Percentiles rank a stretch among this genome's conserved stretches.
These are phyloP conservation scores for Mrakia blollopis DNA, from an alignment of 768 basidiomycete genomes.

Conservation along the genomic window DNA sequence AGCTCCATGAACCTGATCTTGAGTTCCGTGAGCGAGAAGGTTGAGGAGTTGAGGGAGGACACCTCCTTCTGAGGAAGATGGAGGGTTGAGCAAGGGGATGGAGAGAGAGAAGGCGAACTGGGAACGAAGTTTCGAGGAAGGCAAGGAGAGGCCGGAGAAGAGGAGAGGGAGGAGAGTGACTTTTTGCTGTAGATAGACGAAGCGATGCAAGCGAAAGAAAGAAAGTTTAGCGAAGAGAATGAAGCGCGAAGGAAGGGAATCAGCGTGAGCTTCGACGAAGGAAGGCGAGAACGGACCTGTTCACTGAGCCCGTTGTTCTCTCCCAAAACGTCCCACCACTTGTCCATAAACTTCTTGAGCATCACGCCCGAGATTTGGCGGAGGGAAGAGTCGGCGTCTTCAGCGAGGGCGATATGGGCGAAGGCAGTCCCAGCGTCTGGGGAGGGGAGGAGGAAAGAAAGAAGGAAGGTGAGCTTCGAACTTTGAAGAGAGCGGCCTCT, in stretches of 20 bases:
- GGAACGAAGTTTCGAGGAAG: slow-evolving; percentile 77
- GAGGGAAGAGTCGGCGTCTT: not conserved
- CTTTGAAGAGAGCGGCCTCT: slow-evolving; percentile 58
- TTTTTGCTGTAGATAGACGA: slow-evolving; percentile 59
- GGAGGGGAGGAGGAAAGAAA: not conserved
- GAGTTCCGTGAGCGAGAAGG: slow-evolving; percentile 56
- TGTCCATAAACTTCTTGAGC: slow-evolving; percentile 32
- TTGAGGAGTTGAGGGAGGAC: slow-evolving; percentile 78
- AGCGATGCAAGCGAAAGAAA: slow-evolving; percentile 27
- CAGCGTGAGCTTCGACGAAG: too few species aligned
- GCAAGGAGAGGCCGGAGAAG: slow-evolving; percentile 78
- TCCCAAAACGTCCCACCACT: slow-evolving; percentile 29
- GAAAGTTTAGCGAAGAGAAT: not conserved
- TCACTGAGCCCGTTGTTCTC: slow-evolving; percentile 10
- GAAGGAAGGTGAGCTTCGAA: slow-evolving; percentile 68
- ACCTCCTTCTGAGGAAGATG: slow-evolving; percentile 76
- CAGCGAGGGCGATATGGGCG: slow-evolving; percentile 22
- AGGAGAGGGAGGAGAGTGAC: slow-evolving; percentile 67
- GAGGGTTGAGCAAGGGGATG: slow-evolving; percentile 75
- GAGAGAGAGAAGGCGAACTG: slow-evolving; percentile 80
- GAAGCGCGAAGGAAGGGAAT: not conserved
- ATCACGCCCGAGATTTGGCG: slow-evolving; percentile 28
- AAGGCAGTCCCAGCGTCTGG: slow-evolving; percentile 26
- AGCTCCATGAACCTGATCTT: slow-evolving; percentile 82
- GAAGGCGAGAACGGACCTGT: slow-evolving; percentile 11